Percentiles rank a stretch among this genome's conserved stretches.
phyloP scores from a whole-genome alignment of 352 stramenopile genomes.

The Phytophthora nicotianae region DNA sequence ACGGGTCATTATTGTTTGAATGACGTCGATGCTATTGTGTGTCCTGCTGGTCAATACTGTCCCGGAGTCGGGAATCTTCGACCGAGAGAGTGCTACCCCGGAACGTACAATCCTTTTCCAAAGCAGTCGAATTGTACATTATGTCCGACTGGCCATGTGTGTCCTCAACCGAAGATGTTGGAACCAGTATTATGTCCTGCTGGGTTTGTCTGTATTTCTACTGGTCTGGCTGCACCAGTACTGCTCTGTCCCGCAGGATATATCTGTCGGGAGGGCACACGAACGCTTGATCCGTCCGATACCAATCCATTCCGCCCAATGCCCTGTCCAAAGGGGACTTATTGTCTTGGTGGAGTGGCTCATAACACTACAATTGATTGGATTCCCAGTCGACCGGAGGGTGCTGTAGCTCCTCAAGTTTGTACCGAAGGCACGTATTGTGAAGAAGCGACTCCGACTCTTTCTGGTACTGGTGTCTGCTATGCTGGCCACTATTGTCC shows the following conservation, averaged over 20 bases:
- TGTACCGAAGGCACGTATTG: conserved; percentile 97
- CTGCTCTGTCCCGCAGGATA: conserved; percentile 95
- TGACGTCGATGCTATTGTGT: conserved; percentile 90
- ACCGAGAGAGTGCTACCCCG: conserved; percentile 92
- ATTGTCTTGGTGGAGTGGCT: conserved; percentile 95
- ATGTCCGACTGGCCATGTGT: conserved; percentile 95
- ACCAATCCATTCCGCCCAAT: conserved; percentile 75
- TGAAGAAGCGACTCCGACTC: conserved; percentile 71
- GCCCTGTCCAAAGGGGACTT: conserved; percentile 92
- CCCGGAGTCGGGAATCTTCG: conserved; percentile 94
- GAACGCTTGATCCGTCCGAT: conserved; percentile 89
- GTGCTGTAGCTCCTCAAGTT: conserved; percentile 87
- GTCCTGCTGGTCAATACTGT: conserved; percentile 93
- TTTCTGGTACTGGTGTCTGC: conserved; percentile 88
- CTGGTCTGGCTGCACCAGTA: conserved; percentile 89
- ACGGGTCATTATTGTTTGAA: conserved; percentile 96
- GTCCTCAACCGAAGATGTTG: conserved; percentile 84
- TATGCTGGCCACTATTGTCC: conserved; percentile 97
- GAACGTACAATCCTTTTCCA: conserved; percentile 90
- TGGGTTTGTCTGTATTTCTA: conserved; percentile 96
- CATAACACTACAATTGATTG: conserved; percentile 92
- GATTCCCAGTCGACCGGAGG: conserved; percentile 84
- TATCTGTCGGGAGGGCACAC: conserved; percentile 93
- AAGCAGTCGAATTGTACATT: conserved; percentile 93
- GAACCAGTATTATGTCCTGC: conserved; percentile 88